Conservation (phyloP, 495 filamentous ascomycete species). For the Beverwykella pulmonaria region DNA sequence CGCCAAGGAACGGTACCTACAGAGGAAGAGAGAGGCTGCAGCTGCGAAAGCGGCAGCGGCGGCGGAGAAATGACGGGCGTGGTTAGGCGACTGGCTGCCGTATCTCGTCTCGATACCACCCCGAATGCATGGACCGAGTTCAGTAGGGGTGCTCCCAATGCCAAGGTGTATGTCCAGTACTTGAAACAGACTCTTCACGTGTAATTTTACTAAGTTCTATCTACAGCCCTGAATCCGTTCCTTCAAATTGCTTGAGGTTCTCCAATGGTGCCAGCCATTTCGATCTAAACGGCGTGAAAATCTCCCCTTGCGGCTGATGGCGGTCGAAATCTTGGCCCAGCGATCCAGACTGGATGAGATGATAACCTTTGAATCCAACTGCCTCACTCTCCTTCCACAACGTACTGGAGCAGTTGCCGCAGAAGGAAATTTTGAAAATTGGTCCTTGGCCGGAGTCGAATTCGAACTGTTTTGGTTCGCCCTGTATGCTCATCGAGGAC, state of each 20-base stretch:
- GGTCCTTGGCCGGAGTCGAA: constrained; percentile 30
- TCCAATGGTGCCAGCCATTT: constrained; percentile 29
- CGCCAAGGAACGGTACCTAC: constrained; percentile 84
- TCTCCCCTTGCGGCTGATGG: constrained; percentile 24
- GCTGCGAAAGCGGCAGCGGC: constrained; percentile 29
- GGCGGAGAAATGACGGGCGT: constrained; percentile 6
- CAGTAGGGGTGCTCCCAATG: neutral
- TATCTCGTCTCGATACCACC: neutral
- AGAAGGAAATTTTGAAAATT: constrained; percentile 31
- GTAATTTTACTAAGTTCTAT: neutral
- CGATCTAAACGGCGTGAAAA: constrained; percentile 24
- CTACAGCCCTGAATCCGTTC: constrained; percentile 23
- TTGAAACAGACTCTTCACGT: neutral
- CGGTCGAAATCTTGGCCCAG: constrained; percentile 21
- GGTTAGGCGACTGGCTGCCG: neutral
- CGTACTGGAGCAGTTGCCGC: constrained; percentile 24
- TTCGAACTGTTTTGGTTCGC: constrained; percentile 22
- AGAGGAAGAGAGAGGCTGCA: constrained; percentile 69
- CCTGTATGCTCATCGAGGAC: constrained; percentile 9
- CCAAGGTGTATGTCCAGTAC: neutral
- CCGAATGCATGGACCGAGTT: neutral
- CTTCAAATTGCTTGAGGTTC: constrained; percentile 24
- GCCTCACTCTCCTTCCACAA: constrained; percentile 37
- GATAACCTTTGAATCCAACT: constrained; percentile 23
- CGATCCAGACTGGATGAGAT: constrained; percentile 26